A percentile compares a stretch with the other conserved stretches of the same genome.
These are phyloP conservation scores for Rhodomyrtus tomentosa DNA, from an alignment of 345 rosid genomes.

Conservation along the genomic window DNA sequence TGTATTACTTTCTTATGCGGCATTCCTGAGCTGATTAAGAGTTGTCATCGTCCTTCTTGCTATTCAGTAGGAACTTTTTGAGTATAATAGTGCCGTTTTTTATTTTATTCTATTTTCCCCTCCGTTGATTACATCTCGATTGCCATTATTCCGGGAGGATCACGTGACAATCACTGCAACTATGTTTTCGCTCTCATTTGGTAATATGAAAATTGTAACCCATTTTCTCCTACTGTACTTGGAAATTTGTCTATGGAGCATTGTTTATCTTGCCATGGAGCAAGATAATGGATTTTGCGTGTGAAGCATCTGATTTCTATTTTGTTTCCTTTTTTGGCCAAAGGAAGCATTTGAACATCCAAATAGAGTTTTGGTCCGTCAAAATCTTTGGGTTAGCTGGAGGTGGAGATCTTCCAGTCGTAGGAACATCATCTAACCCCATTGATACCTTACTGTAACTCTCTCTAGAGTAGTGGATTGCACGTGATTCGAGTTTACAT, in stretches of 20 bases:
- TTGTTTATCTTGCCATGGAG: too few species aligned
- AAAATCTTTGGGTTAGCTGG: background rate
- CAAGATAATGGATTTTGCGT: background rate
- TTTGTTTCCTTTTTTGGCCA: background rate
- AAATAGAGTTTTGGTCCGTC: background rate
- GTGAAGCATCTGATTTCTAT: background rate
- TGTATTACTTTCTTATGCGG: background rate
- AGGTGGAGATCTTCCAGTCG: background rate
- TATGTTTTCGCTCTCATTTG: background rate
- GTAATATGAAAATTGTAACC: background rate
- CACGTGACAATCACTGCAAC: background rate
- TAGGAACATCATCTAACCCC: background rate
- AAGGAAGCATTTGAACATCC: background rate
- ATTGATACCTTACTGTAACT: background rate
- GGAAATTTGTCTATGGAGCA: too few species aligned
- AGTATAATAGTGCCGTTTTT: background rate
- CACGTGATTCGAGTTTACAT: background rate
- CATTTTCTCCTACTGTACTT: background rate
- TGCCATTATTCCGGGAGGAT: background rate
- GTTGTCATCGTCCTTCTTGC: background rate
- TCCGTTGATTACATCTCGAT: background rate
- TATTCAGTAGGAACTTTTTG: background rate
- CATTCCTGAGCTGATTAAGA: background rate
- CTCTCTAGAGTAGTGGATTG: background rate
- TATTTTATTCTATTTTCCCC: too few species aligned